Evolutionary conservation across 306 rosid species (phyloP), one percentile per base, ranked within the genome.

Genomic region (Cucurbita pepo): DNA sequence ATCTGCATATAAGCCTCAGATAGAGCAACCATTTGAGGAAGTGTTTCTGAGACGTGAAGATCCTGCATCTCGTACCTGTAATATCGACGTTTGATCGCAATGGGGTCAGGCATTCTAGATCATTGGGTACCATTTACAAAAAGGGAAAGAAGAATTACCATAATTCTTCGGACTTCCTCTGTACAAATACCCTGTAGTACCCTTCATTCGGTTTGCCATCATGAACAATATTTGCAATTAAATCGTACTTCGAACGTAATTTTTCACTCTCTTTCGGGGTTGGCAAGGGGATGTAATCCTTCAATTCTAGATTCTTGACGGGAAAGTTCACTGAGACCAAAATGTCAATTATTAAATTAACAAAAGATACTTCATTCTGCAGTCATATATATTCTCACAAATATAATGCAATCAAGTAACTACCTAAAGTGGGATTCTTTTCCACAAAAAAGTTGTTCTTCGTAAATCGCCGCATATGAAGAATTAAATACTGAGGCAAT

Each of bases 401-500:
- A 50, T 71, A 41, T 47, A 66, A 16, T 12, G 22, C 56, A 30
- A 30, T 30, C 34, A 14, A 47, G 56, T 37, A 69, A 13, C 65
- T 59, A 89, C 96, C 96, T 79, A 94, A 80, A 18, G 99, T 94
- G 10, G 99, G 99, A 85, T 94, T 94, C 84, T 94, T 94, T 77
- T 94, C 99, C 83, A 94, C 92, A 79, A 91, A 94, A 79, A 94
- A 94, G 78, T 94, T 94, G 82, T 94, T 94, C 85, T 94, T 94
- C 6, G 96, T 94, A 79, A 94, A 94, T 37, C 97, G 86, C 45
- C 90, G 95, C 96, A 91, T 91, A 78, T 94, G 99, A 43, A 94
- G 87, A 80, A 94, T 89, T 44, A 94, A 6, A 78, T 94, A 94
- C 79, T 77, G 83, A 0, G 99, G 99, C 82, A 94, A 81, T 83